These are phyloP conservation scores for Penicillium sumatraense DNA, from an alignment of 2,329 filamentous ascomycete genomes.

Conservation along the genomic window DNA sequence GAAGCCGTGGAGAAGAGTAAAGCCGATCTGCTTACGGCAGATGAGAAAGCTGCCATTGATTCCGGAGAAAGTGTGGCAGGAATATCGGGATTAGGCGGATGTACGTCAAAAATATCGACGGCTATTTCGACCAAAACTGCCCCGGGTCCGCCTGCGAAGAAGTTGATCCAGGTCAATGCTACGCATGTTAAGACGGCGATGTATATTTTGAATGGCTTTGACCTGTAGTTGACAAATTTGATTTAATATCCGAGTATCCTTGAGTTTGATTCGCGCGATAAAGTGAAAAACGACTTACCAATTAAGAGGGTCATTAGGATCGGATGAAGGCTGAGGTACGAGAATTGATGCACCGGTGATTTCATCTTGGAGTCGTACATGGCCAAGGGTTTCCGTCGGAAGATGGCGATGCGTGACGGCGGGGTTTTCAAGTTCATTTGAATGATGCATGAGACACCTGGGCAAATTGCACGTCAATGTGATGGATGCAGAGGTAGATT, in stretches of 20 bases:
- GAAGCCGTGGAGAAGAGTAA: conserved; percentile 61
- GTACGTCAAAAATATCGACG: conserved; percentile 51
- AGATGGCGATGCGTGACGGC: background rate
- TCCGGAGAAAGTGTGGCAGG: background rate
- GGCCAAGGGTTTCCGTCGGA: background rate
- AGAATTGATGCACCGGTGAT: conserved; percentile 10
- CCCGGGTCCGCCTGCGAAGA: conserved; percentile 59
- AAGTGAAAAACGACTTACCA: background rate
- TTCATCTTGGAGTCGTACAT: conserved; percentile 5
- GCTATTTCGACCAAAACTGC: conserved; percentile 57
- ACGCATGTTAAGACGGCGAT: conserved; percentile 23
- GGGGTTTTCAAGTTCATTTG: background rate
- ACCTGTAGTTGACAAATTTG: background rate
- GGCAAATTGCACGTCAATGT: background rate
- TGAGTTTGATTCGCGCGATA: too few species aligned
- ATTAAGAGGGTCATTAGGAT: conserved; percentile 15
- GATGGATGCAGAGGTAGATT: background rate
- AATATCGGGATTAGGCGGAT: background rate
- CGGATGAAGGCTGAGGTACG: conserved; percentile 8
- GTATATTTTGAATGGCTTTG: conserved; percentile 4
- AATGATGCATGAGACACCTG: background rate
- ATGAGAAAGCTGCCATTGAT: background rate
- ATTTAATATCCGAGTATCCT: background rate
- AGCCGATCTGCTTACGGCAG: conserved; percentile 39
- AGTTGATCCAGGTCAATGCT: conserved; percentile 62